These are phyloP conservation scores for Russula sp. DNA, from an alignment of 768 basidiomycete genomes.

Conservation along the genomic window DNA sequence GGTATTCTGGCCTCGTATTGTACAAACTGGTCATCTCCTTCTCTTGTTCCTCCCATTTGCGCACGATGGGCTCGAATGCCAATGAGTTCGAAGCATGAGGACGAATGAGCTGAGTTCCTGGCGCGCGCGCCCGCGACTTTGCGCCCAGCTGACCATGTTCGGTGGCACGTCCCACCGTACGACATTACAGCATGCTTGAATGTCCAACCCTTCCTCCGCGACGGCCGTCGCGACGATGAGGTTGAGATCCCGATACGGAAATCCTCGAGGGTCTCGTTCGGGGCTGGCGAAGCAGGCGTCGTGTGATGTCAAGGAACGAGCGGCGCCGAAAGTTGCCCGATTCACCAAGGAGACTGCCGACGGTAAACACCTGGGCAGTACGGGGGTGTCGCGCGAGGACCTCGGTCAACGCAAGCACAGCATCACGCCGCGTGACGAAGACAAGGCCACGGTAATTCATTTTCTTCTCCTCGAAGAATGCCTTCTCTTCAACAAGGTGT, in stretches of 20 bases:
- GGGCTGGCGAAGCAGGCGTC: slow-evolving; percentile 51
- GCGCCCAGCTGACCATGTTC: slow-evolving; percentile 83
- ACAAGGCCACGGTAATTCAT: slow-evolving; percentile 69
- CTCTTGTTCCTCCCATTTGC: slow-evolving; percentile 58
- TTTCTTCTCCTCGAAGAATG: slow-evolving; percentile 45
- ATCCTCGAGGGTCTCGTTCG: slow-evolving; percentile 54
- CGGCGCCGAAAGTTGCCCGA: slow-evolving; percentile 57
- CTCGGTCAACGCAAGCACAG: slow-evolving; percentile 64
- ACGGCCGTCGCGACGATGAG: slow-evolving; percentile 73
- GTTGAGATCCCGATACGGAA: slow-evolving; percentile 67
- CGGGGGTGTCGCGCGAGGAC: slow-evolving; percentile 58
- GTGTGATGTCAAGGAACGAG: slow-evolving; percentile 68
- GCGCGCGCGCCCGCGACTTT: slow-evolving; percentile 78
- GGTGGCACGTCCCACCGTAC: slow-evolving; percentile 74
- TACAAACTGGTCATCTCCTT: slow-evolving; percentile 59
- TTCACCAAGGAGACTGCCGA: slow-evolving; percentile 64
- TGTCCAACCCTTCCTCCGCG: slow-evolving; percentile 86
- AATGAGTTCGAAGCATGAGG: slow-evolving; percentile 60
- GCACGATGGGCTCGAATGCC: slow-evolving; percentile 42
- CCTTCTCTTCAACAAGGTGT: slow-evolving; percentile 54
- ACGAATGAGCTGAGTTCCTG: slow-evolving; percentile 66
- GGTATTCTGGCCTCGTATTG: slow-evolving; percentile 41
- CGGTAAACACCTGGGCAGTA: slow-evolving; percentile 48
- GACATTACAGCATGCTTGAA: slow-evolving; percentile 76
- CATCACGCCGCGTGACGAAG: slow-evolving; percentile 75